Evolutionary conservation across 768 basidiomycete genomes (phyloP), one percentile per base, ranked within the genome.

Genomic region (Hydnomerulius pinastri): DNA sequence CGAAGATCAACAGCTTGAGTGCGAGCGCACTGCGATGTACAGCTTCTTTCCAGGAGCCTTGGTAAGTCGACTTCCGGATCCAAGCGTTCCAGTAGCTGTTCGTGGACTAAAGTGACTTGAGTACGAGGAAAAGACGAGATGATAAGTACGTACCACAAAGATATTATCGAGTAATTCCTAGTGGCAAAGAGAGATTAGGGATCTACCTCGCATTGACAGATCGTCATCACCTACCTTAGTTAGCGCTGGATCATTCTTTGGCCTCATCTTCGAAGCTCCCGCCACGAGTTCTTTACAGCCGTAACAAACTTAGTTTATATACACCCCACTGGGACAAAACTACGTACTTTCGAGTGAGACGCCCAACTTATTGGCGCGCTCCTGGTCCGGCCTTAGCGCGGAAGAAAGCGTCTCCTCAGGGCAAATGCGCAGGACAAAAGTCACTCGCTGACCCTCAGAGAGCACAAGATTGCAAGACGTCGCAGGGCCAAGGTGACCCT

Each of bases 31-130:
- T 93, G 20, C 95, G 82, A 62, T 92, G 83, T 5, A 98, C 94
- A 2, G 89, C 86, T 67, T 99, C 97, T 59, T 95, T 88, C 97
- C 97, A 99, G 13, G 92, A 82, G 0, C 96, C 97, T 12, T 79
- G 79, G 68, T 99, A 99, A 0, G 88, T 92, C 28, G 89, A 92
- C 56, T 82, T 80, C n/a, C 82, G 77, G 58, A 97, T 86, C 95
- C 95, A 98, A 18, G 81, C 72, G 54, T 83, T 84, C 94, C 94
- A 98, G 66, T 90, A 97, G 21, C 69, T 69, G 54, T 85, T 85
- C 4, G 95, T 97, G 4, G 82, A 78, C 81, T 77, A 72, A 11
- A 46, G 48, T 28, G 20, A 42, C 17, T 11, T 42, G 33, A 55
- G 48, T 23, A 17, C 4, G 37, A 18, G 17, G 27, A 12, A 27